Conservation (phyloP, 768 basidiomycete species). For the Russula earlei region DNA sequence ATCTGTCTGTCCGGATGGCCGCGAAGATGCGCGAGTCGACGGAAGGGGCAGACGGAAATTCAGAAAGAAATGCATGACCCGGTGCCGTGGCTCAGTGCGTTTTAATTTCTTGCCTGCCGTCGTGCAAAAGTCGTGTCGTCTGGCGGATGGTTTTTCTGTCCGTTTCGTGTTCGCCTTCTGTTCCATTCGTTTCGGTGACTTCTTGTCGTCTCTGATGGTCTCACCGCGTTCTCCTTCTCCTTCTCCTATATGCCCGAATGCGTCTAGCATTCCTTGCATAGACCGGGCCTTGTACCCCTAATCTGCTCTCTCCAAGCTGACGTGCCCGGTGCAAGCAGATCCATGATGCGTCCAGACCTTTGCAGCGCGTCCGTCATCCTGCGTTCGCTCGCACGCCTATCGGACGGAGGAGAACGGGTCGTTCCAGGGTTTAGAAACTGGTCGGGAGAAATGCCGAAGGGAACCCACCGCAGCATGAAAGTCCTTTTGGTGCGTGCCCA, state of each 20-base stretch:
- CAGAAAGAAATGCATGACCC: not conserved
- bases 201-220: too few relatives aligned
- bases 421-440: not conserved
- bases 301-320: not conserved
- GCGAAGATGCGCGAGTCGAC: not conserved
- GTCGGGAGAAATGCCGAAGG: not conserved
- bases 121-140: too few relatives aligned
- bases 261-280: not conserved
- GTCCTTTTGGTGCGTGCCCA: not conserved
- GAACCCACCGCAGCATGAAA: not conserved
- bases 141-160: not conserved
- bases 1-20: not conserved
- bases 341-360: not conserved
- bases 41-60: not conserved
- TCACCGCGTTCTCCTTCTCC: not conserved
- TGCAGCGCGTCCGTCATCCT: not conserved
- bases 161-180: not conserved
- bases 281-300: not conserved
- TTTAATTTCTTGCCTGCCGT: too few relatives aligned
- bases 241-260: not conserved
- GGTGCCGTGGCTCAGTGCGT: not conserved
- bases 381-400: not conserved
- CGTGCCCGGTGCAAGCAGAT: not conserved
- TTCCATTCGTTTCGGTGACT: constrained; percentile 10
- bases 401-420: not conserved